These are phyloP conservation scores for Chlorella sp. DNA, from an alignment of 139 green algal species.

Conservation along the genomic window DNA sequence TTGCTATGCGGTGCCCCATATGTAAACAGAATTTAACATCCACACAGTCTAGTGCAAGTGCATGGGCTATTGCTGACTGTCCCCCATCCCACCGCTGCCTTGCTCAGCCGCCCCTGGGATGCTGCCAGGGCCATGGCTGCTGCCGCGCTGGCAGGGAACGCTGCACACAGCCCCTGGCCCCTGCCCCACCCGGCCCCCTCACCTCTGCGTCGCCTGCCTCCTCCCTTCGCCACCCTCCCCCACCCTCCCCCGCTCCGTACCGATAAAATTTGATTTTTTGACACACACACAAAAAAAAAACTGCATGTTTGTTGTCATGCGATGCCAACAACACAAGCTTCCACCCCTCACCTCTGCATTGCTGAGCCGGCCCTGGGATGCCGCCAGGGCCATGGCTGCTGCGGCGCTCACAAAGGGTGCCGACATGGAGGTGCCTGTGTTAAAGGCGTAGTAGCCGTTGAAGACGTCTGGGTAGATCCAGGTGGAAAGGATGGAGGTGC, in stretches of 20 bases:
- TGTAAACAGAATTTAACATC: no score
- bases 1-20: no score
- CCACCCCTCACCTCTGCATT: constrained; percentile 21
- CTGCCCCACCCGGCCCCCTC: no score
- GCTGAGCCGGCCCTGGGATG: constrained; percentile 19
- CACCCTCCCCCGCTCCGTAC: no score
- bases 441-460: neutral
- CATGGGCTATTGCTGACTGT: no score
- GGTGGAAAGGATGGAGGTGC: constrained; percentile 38
- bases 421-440: constrained; percentile 54
- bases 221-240: no score
- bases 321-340: no score
- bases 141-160: constrained; percentile 61
- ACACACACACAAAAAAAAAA: no score
- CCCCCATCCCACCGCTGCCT: constrained; percentile 16
- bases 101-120: constrained; percentile 19
- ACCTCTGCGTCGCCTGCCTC: no score
- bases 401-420: constrained; percentile 59
- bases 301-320: neutral
- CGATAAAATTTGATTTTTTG: no score
- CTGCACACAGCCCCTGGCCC: no score
- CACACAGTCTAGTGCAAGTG: no score
- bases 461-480: neutral
- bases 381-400: constrained; percentile 56
- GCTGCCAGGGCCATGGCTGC: constrained; percentile 56